Evolutionary conservation across 148 eudicot genomes (phyloP).

Genomic region (Dianthus caryophyllus): DNA sequence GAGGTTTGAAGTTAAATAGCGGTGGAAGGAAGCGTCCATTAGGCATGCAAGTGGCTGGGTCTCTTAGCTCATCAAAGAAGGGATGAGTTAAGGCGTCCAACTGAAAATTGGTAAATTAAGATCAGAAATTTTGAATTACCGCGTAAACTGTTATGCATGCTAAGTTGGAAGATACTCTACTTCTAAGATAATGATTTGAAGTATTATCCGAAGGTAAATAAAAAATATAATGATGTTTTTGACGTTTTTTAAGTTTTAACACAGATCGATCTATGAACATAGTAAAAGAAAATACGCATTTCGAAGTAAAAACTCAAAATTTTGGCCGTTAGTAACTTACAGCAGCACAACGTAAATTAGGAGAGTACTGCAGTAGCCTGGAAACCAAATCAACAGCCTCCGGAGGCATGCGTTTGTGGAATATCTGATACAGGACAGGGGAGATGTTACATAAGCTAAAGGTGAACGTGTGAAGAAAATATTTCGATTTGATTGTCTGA

Average conservation of each 20-base stretch:
- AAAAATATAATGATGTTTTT: no score
- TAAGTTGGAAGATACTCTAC: background rate
- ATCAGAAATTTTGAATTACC: background rate
- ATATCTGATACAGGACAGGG: slow-evolving; percentile 48
- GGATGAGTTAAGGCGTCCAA: slow-evolving; percentile 55
- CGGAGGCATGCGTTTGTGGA: slow-evolving; percentile 90
- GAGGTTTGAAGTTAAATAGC: slow-evolving; percentile 52
- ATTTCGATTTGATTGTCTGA: background rate
- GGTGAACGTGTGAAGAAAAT: background rate
- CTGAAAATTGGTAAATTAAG: slow-evolving; percentile 23
- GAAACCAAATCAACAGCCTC: slow-evolving; percentile 95
- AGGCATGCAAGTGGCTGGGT: slow-evolving; percentile 46
- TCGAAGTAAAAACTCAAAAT: background rate
- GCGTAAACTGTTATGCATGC: background rate
- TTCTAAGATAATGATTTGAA: background rate
- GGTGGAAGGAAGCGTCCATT: slow-evolving; percentile 68
- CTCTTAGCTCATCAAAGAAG: slow-evolving; percentile 64
- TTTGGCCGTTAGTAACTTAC: slow-evolving; percentile 28
- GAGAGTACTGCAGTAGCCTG: slow-evolving; percentile 85
- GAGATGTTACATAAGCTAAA: background rate
- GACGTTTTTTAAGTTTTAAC: background rate
- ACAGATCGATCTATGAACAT: background rate
- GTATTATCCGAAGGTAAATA: no score
- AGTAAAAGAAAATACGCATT: background rate
- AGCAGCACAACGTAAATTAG: slow-evolving; percentile 67